phyloP scores from a whole-genome alignment of 371 early-diverging fungal species.

The Choanephora cucurbitarum region DNA sequence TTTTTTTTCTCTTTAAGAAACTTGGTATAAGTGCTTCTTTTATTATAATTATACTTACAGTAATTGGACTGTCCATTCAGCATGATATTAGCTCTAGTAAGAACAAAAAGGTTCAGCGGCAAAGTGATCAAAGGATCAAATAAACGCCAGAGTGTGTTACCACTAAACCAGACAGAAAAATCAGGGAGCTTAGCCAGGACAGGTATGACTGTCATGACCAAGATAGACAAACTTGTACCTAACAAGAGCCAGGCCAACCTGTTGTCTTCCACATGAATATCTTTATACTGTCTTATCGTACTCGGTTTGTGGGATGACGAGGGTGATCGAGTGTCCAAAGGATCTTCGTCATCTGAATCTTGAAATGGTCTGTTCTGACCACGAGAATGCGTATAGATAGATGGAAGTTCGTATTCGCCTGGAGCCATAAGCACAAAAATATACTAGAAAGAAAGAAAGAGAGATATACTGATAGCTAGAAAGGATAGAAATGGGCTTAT shows the following conservation, averaged over 20 bases:
- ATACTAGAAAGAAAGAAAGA: no score
- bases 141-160: conserved; percentile 44
- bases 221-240: conserved; percentile 30
- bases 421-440: conserved; percentile 18
- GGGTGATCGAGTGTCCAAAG: neutral
- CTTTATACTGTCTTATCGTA: conserved; percentile 2
- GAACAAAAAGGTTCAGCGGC: conserved; percentile 44
- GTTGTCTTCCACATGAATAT: conserved; percentile 26
- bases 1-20: no score
- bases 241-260: conserved; percentile 39
- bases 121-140: conserved; percentile 51
- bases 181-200: conserved; percentile 35
- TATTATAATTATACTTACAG: conserved; percentile 23
- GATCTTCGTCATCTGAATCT: conserved; percentile 25
- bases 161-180: conserved; percentile 41
- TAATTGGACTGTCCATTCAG: conserved; percentile 29
- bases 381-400: conserved; percentile 23
- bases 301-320: neutral
- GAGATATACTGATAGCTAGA: no score
- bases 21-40: neutral
- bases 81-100: conserved; percentile 39
- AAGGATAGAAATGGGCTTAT: no score
- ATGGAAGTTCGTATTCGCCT: conserved; percentile 36
- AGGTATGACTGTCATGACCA: conserved; percentile 44
- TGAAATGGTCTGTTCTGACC: conserved; percentile 1